Evolutionary conservation across 352 stramenopile species (phyloP).

Genomic region (Phytophthora hibernalis): DNA sequence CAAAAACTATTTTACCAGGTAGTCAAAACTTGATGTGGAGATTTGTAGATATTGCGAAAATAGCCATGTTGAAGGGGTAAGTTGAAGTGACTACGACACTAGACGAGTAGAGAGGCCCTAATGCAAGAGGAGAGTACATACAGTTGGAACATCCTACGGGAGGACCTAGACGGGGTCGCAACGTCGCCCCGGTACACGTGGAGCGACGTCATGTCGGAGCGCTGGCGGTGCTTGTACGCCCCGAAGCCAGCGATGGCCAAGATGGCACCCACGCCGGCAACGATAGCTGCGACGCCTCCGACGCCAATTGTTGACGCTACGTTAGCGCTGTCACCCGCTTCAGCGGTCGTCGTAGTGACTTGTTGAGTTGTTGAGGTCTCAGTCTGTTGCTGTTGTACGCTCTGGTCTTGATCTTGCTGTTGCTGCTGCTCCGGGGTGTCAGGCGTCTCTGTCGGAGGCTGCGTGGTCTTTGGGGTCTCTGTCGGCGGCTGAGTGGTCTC

Average conservation of each 20-base stretch:
- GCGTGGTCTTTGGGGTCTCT: too few species aligned
- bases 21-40: too few species aligned
- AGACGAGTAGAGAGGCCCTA: conserved; percentile 2
- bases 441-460: neutral
- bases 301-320: conserved; percentile 2
- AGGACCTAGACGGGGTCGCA: conserved; percentile 17
- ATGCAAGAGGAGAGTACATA: neutral
- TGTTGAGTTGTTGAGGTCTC: conserved; percentile 13
- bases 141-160: too few species aligned
- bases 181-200: conserved; percentile 24
- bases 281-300: conserved; percentile 24
- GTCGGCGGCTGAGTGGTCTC: neutral
- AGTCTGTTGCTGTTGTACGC: conserved; percentile 4
- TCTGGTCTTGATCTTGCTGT: conserved; percentile 3
- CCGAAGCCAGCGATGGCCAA: conserved; percentile 31
- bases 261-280: conserved; percentile 25
- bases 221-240: conserved; percentile 28
- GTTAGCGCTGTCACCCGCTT: neutral
- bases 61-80: neutral
- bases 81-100: neutral
- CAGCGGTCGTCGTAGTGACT: conserved; percentile 14
- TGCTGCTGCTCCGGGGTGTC: conserved; percentile 18
- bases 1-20: too few species aligned
- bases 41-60: too few species aligned
- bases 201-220: conserved; percentile 9